These are phyloP conservation scores for Mortierella sp. DNA, from an alignment of 371 early-diverging fungal species.

Conservation along the genomic window DNA sequence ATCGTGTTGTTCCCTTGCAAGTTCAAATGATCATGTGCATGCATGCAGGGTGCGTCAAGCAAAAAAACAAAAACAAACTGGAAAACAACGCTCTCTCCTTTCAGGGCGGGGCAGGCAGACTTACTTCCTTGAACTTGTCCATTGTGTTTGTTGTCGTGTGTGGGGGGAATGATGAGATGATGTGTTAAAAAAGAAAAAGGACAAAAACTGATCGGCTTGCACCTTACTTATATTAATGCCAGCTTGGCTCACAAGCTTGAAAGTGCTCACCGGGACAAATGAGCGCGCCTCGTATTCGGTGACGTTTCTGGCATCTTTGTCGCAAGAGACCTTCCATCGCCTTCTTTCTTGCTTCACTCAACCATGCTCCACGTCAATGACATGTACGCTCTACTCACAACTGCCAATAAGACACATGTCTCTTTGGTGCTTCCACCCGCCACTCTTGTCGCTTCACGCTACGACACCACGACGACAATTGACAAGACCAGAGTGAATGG, in stretches of 20 bases:
- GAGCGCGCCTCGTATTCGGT: slow-evolving; percentile 8
- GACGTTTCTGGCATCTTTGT: slow-evolving; percentile 4
- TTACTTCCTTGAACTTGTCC: slow-evolving; percentile 72
- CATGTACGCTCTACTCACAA: not conserved
- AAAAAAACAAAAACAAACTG: not conserved
- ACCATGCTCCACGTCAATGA: not conserved
- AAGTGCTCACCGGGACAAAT: slow-evolving; percentile 7
- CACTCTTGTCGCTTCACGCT: not conserved
- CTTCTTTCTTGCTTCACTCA: not conserved
- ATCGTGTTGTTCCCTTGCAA: not conserved
- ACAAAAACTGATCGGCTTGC: not conserved
- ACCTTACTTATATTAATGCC: not conserved
- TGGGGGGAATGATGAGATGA: slow-evolving; percentile 20
- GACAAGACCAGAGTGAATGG: not conserved
- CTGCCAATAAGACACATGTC: not conserved
- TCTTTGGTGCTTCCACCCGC: no score
- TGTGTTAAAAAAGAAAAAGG: slow-evolving; percentile 18
- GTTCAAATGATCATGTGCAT: not conserved
- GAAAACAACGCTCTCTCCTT: not conserved
- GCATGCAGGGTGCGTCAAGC: not conserved
- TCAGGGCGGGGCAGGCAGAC: slow-evolving; percentile 6
- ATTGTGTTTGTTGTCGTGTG: slow-evolving; percentile 40
- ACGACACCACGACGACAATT: not conserved
- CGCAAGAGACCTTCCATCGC: not conserved
- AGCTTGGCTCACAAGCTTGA: not conserved